Conservation (phyloP, 352 stramenopile genomes). For the Vaucheria bursata region DNA sequence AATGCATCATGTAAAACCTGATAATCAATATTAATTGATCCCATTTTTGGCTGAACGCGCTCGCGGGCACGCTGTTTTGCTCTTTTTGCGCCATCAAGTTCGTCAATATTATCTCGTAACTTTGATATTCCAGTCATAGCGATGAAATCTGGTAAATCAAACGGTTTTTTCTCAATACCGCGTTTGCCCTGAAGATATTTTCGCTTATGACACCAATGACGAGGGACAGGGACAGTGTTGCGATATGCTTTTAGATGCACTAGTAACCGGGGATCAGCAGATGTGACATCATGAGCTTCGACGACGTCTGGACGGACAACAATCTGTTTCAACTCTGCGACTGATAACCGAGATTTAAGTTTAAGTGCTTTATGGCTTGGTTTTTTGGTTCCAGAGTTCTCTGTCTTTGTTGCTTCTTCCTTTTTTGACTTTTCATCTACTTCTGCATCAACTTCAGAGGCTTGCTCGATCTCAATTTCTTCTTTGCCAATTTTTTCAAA, state of each 20-base stretch:
- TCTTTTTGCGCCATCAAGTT: slow-evolving; percentile 72
- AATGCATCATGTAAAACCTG: slow-evolving; percentile 95
- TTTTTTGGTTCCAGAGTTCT: slow-evolving; percentile 51
- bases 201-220: slow-evolving; percentile 93
- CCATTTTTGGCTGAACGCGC: slow-evolving; percentile 86
- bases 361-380: slow-evolving; percentile 85
- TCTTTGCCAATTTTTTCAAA: slow-evolving; percentile 57
- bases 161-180: slow-evolving; percentile 87
- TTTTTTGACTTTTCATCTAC: slow-evolving; percentile 13
- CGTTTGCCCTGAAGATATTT: slow-evolving; percentile 92
- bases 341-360: slow-evolving; percentile 77
- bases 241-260: slow-evolving; percentile 86
- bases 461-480: slow-evolving; percentile 60
- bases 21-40: slow-evolving; percentile 94
- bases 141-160: slow-evolving; percentile 93
- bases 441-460: slow-evolving; percentile 15
- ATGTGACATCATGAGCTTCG: slow-evolving; percentile 91
- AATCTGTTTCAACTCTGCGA: slow-evolving; percentile 92
- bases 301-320: slow-evolving; percentile 65
- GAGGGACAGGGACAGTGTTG: slow-evolving; percentile 89
- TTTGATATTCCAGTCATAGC: slow-evolving; percentile 76
- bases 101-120: slow-evolving; percentile 49
- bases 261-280: slow-evolving; percentile 83
- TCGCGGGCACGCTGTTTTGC: slow-evolving; percentile 81
- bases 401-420: slow-evolving; percentile 10